Base-by-base conservation (phyloP, 106 monocot genomes). In the Phalaenopsis aphrodite region DNA sequence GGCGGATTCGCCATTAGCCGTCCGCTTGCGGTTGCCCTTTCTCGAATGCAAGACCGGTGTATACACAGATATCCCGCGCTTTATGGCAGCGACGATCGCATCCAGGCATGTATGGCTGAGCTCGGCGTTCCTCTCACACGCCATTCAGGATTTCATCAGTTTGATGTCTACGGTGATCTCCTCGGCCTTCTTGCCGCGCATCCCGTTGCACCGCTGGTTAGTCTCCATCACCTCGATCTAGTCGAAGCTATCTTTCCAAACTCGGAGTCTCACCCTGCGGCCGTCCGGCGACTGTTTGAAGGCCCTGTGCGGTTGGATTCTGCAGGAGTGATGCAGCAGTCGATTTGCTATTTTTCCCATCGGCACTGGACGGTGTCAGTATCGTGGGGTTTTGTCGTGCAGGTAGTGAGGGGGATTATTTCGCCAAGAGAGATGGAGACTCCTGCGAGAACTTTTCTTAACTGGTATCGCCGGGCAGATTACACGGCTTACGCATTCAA, bases 351-450 rank as follows among this genome's bases (percentile, higher is more conserved):
- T 77, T 87, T 85, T 39, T 9, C 18, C 10, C 47, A 21, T 1
- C 72, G 75, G 67, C 78, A 61, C 36, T 99, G 94, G 98, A 94
- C 94, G 36, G 83, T 99, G 38, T 89, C 91, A 12, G 88, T 99
- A 2, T 88, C 98, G 0, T 99, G 98, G 98, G 98, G 98, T 21
- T 99, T 94, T 78, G 89, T 84, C 8, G 93, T 99, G 69, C 85
- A 87, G 85, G 30, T 99, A 41, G 71, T 93, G 11, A 79, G 86
- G n/a, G 98, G 94, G 17, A 48, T 85, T 45, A 78, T 98, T 84
- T 92, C 92, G 8, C 92, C 98, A 37, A 82, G 98, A 73, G 98
- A 94, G 83, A 94, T 90, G 94, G 94, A 98, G 83, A 92, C 83
- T 89, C 98, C 98, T 17, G 86, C 90, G 37, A 79, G 98, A 45